Evolutionary conservation across 805 yeast species (phyloP), one percentile per base, ranked within the genome.

Genomic region (Candida jianshihensis): DNA sequence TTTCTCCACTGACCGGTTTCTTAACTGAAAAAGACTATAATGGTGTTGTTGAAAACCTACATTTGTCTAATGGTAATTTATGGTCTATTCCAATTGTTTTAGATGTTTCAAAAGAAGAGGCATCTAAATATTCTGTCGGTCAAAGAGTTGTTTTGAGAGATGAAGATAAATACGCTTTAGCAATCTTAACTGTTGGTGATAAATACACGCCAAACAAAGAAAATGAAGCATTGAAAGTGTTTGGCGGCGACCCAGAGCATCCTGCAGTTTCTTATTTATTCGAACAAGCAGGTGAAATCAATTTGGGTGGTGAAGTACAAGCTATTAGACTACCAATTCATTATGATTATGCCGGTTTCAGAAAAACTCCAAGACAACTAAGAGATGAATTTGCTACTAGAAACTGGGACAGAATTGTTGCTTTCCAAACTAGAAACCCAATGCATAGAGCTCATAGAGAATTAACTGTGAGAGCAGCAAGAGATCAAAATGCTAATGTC

Each of bases 401-500:
- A 58, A 81, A 85, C 47, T 89, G 97, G 97, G 73, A 76, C 53
- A 71, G 78, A 53, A 84, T 89, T 37, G 97, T 89, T 33, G 97
- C 97, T 24, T 89, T 89, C 81, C 97, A 89, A 68, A 89, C 97
- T 30, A 78, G 97, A 69, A 89, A 89, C 68, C 97, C 97, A 49
- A 90, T 89, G 97, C 97, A 89, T 64, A 79, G 97, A 61, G 97
- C 97, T 24, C 97, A 89, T 63, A 76, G 97, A 60, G 97, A 89
- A 63, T 70, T 89, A 54, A 89, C 97, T 13, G 95, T 89, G 32
- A 76, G 97, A 53, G 97, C 97, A 26, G 97, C 97, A n/a, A 76
- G 88, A 54, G 92, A 85, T 48, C 78, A 87, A 48, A 81, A 87
- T 47, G 88, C 90, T 32, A 81, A 84, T 46, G 81, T 89, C 38